Evolutionary conservation across 495 filamentous ascomycete genomes (phyloP).

Genomic region (Penicillium robsamsonii): DNA sequence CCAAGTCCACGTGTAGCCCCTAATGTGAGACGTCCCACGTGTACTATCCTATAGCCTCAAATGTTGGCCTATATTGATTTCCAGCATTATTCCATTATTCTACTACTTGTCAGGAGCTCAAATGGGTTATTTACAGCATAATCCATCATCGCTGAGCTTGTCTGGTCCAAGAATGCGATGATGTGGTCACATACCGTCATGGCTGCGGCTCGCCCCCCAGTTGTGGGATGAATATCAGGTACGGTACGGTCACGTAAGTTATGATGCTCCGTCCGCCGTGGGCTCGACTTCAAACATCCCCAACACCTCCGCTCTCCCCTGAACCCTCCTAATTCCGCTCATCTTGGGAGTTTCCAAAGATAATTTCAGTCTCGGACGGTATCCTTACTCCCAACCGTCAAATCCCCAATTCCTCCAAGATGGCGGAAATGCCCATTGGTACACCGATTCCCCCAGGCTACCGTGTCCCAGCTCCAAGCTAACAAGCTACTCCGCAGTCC

Average conservation of each 20-base stretch:
- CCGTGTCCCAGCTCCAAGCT: constrained; percentile 29
- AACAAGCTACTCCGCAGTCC: constrained; percentile 60
- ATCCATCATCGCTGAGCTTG: neutral
- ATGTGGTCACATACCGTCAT: constrained; percentile 23
- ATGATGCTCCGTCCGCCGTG: constrained; percentile 23
- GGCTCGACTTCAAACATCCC: constrained; percentile 24
- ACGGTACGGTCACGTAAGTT: constrained; percentile 36
- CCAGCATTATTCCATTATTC: neutral
- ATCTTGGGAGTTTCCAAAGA: constrained; percentile 23
- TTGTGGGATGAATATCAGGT: constrained; percentile 24
- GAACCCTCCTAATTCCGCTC: constrained; percentile 24
- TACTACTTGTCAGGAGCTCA: neutral
- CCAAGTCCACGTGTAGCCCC: neutral
- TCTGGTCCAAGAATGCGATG: neutral
- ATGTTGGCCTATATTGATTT: neutral
- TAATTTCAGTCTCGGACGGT: neutral
- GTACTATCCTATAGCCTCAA: neutral
- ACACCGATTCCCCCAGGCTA: constrained; percentile 29
- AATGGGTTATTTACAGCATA: neutral
- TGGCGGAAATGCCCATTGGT: constrained; percentile 76
- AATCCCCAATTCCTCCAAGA: constrained; percentile 34
- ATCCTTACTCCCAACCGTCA: neutral
- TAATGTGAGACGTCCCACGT: neutral
- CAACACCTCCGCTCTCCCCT: constrained; percentile 22
- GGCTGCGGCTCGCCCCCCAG: constrained; percentile 6